phyloP scores from a whole-genome alignment of 257 asterid species.

The Plectranthus barbatus region DNA sequence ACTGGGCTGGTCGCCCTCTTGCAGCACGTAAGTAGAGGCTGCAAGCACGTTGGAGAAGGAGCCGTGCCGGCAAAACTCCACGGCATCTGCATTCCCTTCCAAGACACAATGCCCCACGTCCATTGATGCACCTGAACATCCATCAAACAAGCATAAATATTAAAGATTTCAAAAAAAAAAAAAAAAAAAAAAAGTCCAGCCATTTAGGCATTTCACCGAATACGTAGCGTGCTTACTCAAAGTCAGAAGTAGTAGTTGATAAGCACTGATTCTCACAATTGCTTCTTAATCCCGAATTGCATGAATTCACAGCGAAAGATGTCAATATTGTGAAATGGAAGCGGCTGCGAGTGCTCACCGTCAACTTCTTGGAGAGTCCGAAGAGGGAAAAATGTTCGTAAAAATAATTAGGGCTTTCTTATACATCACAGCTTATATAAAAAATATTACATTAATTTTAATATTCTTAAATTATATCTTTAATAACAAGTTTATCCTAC shows the following conservation, averaged over 20 bases:
- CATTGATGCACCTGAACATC: slow-evolving; percentile 36
- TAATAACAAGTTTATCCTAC: no score
- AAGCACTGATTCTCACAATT: neutral
- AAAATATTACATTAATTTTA: no score
- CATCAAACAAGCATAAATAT: neutral
- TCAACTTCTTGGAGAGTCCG: neutral
- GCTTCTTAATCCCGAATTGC: neutral
- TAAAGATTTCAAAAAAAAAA: no score
- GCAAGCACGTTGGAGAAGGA: slow-evolving; percentile 61
- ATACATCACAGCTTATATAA: no score
- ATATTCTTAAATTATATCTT: no score
- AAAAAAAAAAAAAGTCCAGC: neutral
- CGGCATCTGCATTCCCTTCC: slow-evolving; percentile 95
- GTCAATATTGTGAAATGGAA: neutral
- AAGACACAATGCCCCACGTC: slow-evolving; percentile 52
- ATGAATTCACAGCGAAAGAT: neutral
- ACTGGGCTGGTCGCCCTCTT: slow-evolving; percentile 74
- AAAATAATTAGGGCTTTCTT: neutral
- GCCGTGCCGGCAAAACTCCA: slow-evolving; percentile 80
- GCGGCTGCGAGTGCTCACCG: neutral
- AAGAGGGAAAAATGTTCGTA: neutral
- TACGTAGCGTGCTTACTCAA: neutral
- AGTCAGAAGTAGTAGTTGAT: no score
- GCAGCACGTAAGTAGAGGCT: slow-evolving; percentile 85
- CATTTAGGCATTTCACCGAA: slow-evolving; percentile 26